These are phyloP conservation scores for Tetrapisispora arboricola DNA, from an alignment of 805 yeast genomes.

Conservation along the genomic window DNA sequence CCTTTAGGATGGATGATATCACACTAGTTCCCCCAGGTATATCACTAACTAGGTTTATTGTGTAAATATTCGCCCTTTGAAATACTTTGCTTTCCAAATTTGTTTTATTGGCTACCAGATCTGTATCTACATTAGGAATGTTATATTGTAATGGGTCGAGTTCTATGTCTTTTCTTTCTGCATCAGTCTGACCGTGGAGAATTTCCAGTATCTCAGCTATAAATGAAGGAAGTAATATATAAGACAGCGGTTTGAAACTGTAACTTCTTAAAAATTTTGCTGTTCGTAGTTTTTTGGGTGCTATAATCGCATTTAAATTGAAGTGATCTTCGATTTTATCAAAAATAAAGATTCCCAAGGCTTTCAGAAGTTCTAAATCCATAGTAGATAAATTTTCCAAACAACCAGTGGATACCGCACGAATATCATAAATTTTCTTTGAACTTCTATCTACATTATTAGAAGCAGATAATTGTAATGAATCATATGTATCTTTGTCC, in stretches of 20 bases:
- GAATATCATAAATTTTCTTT: constrained; percentile 28
- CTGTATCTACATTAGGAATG: constrained; percentile 24
- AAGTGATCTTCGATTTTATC: constrained; percentile 20
- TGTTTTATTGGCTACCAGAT: too few species aligned
- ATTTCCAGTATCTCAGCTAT: constrained; percentile 39
- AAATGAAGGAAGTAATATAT: constrained; percentile 47
- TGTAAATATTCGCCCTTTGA: constrained; percentile 15
- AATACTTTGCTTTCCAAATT: constrained; percentile 18
- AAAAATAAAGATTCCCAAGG: constrained; percentile 48
- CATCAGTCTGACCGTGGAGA: constrained; percentile 9
- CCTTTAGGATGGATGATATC: constrained; percentile 17
- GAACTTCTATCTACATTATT: too few species aligned
- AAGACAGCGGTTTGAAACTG: constrained; percentile 40
- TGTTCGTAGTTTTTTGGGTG: constrained; percentile 77
- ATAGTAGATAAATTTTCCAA: constrained; percentile 30
- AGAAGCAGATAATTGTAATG: neutral
- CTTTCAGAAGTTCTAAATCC: constrained; percentile 35
- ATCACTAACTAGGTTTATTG: constrained; percentile 18
- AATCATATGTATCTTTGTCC: neutral
- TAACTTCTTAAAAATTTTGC: constrained; percentile 74
- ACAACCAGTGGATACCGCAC: constrained; percentile 58
- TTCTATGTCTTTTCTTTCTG: constrained; percentile 12
- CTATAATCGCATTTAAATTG: constrained; percentile 46
- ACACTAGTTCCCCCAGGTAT: constrained; percentile 22
- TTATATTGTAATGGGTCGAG: constrained; percentile 23